These are phyloP conservation scores for Suhomyces coccinellae DNA, from an alignment of 1,139 yeast genomes.

Conservation along the genomic window DNA sequence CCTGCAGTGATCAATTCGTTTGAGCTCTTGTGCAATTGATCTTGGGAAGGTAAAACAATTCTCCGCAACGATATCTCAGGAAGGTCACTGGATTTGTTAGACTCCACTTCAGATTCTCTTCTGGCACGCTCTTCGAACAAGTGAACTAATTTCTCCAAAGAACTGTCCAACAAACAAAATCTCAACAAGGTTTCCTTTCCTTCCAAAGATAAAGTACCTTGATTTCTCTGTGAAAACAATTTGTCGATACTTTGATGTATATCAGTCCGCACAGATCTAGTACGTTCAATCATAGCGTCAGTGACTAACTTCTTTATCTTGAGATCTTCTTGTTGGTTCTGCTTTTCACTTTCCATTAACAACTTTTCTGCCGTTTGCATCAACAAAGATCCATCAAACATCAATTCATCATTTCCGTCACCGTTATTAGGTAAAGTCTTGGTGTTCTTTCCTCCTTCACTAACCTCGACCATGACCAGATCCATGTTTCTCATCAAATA, in stretches of 20 bases:
- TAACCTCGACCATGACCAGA: constrained; percentile 47
- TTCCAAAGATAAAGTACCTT: constrained; percentile 41
- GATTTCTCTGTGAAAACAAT: constrained; percentile 37
- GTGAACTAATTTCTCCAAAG: constrained; percentile 44
- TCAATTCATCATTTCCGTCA: constrained; percentile 41
- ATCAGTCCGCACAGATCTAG: constrained; percentile 42
- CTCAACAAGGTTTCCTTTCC: constrained; percentile 47
- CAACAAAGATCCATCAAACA: constrained; percentile 48
- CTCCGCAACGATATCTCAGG: constrained; percentile 2
- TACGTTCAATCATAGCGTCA: constrained; percentile 45
- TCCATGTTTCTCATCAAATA: constrained; percentile 86
- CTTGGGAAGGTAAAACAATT: constrained; percentile 18
- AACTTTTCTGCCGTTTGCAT: constrained; percentile 28
- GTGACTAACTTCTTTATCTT: constrained; percentile 43
- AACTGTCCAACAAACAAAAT: constrained; percentile 45
- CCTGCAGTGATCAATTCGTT: constrained; percentile 54
- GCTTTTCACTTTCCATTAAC: constrained; percentile 25
- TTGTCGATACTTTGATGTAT: constrained; percentile 44
- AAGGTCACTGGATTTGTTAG: background rate
- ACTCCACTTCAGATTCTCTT: constrained; percentile 1
- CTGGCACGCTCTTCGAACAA: constrained; percentile 46
- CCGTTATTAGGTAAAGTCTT: constrained; percentile 28
- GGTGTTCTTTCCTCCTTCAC: constrained; percentile 13
- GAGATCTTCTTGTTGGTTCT: constrained; percentile 33
- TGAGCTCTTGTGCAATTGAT: constrained; percentile 49